Base-by-base conservation (phyloP, 306 rosid species). In the Lablab purpureus region DNA sequence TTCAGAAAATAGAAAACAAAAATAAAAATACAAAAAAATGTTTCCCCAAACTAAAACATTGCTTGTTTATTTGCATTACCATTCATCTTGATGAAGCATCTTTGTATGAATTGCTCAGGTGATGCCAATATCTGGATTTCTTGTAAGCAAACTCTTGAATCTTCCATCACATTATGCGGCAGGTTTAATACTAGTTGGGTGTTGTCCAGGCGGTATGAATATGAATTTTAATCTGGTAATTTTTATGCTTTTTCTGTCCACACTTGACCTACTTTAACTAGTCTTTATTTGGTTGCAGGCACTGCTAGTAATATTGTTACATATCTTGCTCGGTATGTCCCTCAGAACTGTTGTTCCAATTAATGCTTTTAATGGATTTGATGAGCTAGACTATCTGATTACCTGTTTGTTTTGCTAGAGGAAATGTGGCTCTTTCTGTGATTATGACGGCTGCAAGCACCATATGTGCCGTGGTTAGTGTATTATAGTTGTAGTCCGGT, bases 361-460 rank as follows among this genome's bases (percentile, higher is more conserved):
- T 18, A 45, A 27, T 79, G n/a, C 19, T 9, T 73, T 43, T 82
- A 9, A 51, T 43, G 40, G 43, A 51, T 65, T 7, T 40, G 37
- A 67, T 23, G 79, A 45, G 59, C 60, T 27, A 15, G 60, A 47
- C 11, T 43, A 80, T 87, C 73, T 34, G 0, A 64, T 64, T 23
- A 37, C 10, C 10, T 8, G 0, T 37, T 65, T 65, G 50, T 65
- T 65, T 65, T 65, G 50, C 28, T 19, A 65, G 71, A 18, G 71
- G 50, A 87, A 94, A 92, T 55, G 97, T 94, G 79, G 97, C 96
- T 6, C 93, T 94, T 76, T 94, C 97, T 1, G 97, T 94, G 65
- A 67, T 94, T 50, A 94, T 92, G 98, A 94, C 98, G 51, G 90
- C 98, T 25, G 86, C 91, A 4, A 94, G 96, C 89, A 94, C 98